These are phyloP conservation scores for Talaromyces sp. DNA, from an alignment of 2,329 filamentous ascomycete species.

Conservation along the genomic window DNA sequence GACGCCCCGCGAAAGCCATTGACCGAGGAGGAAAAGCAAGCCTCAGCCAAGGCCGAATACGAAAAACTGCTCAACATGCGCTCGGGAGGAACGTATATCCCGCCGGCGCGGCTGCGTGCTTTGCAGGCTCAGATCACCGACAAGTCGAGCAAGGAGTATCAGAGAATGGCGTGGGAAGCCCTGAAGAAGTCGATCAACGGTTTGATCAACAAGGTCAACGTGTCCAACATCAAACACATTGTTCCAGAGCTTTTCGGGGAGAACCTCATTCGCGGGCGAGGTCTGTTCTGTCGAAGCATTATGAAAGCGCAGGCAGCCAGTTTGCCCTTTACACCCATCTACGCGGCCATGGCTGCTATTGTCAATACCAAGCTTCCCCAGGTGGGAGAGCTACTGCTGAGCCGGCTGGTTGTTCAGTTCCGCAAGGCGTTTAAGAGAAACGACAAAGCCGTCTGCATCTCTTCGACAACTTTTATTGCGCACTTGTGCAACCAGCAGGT, in stretches of 20 bases:
- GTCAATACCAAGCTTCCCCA: slow-evolving; percentile 96
- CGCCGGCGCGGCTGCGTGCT: slow-evolving; percentile 81
- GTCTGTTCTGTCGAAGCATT: slow-evolving; percentile 89
- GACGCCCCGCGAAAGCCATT: slow-evolving; percentile 48
- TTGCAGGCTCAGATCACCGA: slow-evolving; percentile 96
- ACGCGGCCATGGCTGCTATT: slow-evolving; percentile 91
- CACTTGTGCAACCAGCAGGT: slow-evolving; percentile 97
- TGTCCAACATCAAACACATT: slow-evolving; percentile 95
- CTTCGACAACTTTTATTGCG: slow-evolving; percentile 88
- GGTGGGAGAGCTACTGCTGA: slow-evolving; percentile 84
- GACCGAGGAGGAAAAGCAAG: slow-evolving; percentile 78
- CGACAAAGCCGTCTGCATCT: slow-evolving; percentile 92
- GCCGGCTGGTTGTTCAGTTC: slow-evolving; percentile 83
- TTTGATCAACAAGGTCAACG: slow-evolving; percentile 98
- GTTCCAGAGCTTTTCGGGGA: slow-evolving; percentile 94
- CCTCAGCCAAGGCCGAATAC: slow-evolving; percentile 84
- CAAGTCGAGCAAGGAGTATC: slow-evolving; percentile 92
- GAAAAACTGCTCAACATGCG: slow-evolving; percentile 87
- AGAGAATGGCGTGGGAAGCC: slow-evolving; percentile 98
- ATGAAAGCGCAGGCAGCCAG: slow-evolving; percentile 98
- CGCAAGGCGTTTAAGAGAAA: slow-evolving; percentile 93
- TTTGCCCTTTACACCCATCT: slow-evolving; percentile 92
- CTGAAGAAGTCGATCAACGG: slow-evolving; percentile 99
- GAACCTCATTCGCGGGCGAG: slow-evolving; percentile 85
- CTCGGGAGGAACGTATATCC: slow-evolving; percentile 94